Evolutionary conservation across 768 basidiomycete species (phyloP).

Genomic region (Naganishia kalamii): DNA sequence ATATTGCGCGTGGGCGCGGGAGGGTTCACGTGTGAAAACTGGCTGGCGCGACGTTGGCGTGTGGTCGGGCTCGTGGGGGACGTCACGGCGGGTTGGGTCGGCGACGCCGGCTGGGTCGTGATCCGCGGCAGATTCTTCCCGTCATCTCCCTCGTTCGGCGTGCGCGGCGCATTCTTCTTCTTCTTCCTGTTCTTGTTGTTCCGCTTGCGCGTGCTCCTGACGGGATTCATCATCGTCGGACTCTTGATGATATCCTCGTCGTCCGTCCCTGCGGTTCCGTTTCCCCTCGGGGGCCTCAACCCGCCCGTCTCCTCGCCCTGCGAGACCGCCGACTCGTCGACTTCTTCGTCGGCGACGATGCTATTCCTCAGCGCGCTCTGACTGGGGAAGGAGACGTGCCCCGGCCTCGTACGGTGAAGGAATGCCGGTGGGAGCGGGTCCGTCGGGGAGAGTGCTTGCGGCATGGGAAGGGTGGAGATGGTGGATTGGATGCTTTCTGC

Average conservation of each 20-base stretch:
- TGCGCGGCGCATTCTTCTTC: not conserved
- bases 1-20: not conserved
- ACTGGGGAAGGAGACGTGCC: not conserved
- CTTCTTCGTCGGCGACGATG: constrained; percentile 1
- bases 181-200: constrained; percentile 28
- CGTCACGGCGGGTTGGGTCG: not conserved
- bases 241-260: constrained; percentile 13
- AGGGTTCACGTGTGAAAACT: not conserved
- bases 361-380: constrained; percentile 5
- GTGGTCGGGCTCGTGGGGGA: not conserved
- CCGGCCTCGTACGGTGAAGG: not conserved
- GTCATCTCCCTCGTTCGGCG: not conserved
- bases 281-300: not conserved
- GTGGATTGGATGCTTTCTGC: not conserved
- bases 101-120: not conserved
- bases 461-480: not conserved
- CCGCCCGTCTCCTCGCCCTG: not conserved
- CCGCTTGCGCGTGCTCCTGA: constrained; percentile 16
- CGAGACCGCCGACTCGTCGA: not conserved
- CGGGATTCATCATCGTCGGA: constrained; percentile 4
- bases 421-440: constrained; percentile 8
- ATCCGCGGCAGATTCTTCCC: not conserved
- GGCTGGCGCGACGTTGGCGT: not conserved
- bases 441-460: not conserved
- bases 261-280: not conserved